A percentile compares a stretch with the other conserved stretches of the same genome.
Conservation (phyloP, 1,284 basidiomycete genomes). For the Trichosporon faecale region DNA sequence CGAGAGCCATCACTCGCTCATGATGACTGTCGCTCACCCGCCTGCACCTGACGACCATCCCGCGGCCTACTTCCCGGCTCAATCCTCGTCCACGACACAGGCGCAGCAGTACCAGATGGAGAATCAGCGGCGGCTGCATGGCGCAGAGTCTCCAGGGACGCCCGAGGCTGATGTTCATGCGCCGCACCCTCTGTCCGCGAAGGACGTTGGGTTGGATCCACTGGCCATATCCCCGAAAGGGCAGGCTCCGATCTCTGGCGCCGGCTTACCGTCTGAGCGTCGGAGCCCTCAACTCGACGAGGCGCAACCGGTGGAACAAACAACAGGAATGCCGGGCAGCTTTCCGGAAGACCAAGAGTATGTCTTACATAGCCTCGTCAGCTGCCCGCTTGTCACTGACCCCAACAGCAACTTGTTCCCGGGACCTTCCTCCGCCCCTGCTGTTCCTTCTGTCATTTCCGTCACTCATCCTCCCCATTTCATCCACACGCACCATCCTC, state of each 20-base stretch:
- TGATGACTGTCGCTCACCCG: slow-evolving; percentile 9
- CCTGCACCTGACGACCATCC: not conserved
- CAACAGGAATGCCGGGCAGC: slow-evolving; percentile 1
- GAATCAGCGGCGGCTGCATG: not conserved
- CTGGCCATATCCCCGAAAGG: slow-evolving; percentile 1
- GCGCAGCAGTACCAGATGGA: not conserved
- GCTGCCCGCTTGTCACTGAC: not conserved
- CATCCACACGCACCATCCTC: slow-evolving; percentile 53
- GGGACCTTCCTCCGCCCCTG: slow-evolving; percentile 47
- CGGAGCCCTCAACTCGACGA: not conserved
- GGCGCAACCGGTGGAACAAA: not conserved
- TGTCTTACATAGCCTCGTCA: not conserved
- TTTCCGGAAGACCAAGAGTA: slow-evolving; percentile 1
- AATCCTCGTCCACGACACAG: not conserved
- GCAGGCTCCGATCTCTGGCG: slow-evolving; percentile 1
- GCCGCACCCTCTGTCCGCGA: not conserved
- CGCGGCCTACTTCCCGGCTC: not conserved
- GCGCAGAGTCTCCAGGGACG: not conserved
- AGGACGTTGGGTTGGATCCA: not conserved
- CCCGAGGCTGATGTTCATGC: not conserved
- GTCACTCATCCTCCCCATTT: slow-evolving; percentile 49
- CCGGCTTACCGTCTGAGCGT: not conserved
- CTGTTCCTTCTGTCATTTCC: slow-evolving; percentile 42
- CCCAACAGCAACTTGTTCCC: slow-evolving; percentile 13
- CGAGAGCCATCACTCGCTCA: slow-evolving; percentile 5